A percentile compares a stretch with the other conserved stretches of the same genome.
Evolutionary conservation across 495 filamentous ascomycete genomes (phyloP).

Genomic region (Lepidopterella palustris): DNA sequence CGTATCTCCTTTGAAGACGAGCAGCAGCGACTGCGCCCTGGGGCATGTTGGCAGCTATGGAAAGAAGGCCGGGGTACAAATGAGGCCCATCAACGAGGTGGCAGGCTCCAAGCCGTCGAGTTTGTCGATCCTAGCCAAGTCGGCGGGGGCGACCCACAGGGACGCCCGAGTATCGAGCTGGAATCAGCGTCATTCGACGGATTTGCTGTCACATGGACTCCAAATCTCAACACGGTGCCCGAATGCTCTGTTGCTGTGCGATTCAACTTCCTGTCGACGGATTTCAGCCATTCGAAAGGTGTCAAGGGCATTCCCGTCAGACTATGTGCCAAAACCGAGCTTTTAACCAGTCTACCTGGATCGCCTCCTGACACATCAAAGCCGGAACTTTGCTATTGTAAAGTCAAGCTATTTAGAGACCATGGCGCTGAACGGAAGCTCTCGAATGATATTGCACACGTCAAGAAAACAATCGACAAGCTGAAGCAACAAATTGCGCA

Average conservation of each 20-base stretch:
- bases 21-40: constrained; percentile 74
- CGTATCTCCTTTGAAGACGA: constrained; percentile 94
- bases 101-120: constrained; percentile 86
- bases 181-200: constrained; percentile 84
- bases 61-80: constrained; percentile 86
- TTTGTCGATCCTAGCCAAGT: constrained; percentile 73
- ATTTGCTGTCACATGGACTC: constrained; percentile 83
- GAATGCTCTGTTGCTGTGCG: constrained; percentile 81
- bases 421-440: constrained; percentile 94
- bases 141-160: constrained; percentile 58
- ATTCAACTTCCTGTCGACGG: constrained; percentile 97
- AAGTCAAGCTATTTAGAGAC: constrained; percentile 93
- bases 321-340: constrained; percentile 82
- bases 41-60: constrained; percentile 89
- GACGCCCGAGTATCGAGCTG: constrained; percentile 67
- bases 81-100: constrained; percentile 81
- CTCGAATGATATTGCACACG: constrained; percentile 85
- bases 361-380: constrained; percentile 39
- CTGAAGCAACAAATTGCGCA: constrained; percentile 85
- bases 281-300: constrained; percentile 97
- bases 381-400: constrained; percentile 82
- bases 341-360: constrained; percentile 39
- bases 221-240: constrained; percentile 51
- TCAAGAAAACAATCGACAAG: constrained; percentile 93
- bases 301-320: constrained; percentile 94